Conservation (phyloP, 306 rosid genomes). For the Ormosia semicastrata region DNA sequence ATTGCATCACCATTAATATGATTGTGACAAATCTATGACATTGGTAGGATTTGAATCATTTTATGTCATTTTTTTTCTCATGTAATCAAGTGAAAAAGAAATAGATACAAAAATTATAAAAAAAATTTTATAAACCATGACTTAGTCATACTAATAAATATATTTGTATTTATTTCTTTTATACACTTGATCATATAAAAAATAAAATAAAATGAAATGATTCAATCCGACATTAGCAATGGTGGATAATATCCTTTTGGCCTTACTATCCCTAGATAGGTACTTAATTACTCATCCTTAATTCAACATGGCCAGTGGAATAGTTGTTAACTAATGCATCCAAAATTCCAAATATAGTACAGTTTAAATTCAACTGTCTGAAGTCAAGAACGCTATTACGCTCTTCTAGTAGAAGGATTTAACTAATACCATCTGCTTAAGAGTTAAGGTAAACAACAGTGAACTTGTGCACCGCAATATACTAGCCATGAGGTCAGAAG, state of each 20-base stretch:
- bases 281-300: not conserved
- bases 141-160: no score
- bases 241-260: not conserved
- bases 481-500: not conserved
- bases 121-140: no score
- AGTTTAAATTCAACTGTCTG: not conserved
- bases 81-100: no score
- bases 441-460: not conserved
- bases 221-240: no score
- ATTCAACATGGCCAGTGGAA: not conserved
- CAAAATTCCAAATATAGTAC: not conserved
- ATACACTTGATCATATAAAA: no score
- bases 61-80: no score
- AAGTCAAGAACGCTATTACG: not conserved
- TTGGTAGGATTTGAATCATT: no score
- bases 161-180: no score
- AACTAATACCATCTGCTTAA: not conserved
- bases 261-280: not conserved
- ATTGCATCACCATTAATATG: not conserved
- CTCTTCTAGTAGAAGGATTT: not conserved
- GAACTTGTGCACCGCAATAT: not conserved
- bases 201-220: no score
- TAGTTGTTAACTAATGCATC: not conserved
- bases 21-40: not conserved
- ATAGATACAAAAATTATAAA: no score